A percentile compares a stretch with the other conserved stretches of the same genome.
phyloP scores from a whole-genome alignment of 768 basidiomycete genomes.

The Hygrocybe punicea region DNA sequence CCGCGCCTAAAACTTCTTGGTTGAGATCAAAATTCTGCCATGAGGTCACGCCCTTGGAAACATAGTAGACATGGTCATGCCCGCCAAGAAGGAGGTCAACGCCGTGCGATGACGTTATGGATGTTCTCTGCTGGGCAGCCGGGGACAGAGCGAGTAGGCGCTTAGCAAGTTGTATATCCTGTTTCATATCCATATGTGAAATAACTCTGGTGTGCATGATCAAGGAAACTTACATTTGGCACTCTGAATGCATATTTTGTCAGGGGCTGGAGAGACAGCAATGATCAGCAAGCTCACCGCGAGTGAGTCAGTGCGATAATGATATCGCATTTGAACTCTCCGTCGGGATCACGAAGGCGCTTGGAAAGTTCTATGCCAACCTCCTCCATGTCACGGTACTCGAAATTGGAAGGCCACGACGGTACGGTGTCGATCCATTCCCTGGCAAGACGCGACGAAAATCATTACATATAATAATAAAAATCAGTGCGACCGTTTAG shows the following conservation, averaged over 20 bases:
- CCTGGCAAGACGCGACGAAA: conserved; percentile 42
- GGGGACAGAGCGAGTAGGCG: conserved; percentile 60
- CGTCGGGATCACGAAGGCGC: conserved; percentile 65
- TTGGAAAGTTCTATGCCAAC: conserved; percentile 70
- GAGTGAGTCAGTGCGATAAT: conserved; percentile 85
- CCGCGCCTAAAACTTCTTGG: conserved; percentile 57
- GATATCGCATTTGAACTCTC: conserved; percentile 70
- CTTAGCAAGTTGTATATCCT: conserved; percentile 75
- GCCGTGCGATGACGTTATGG: conserved; percentile 60
- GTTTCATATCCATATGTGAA: background rate
- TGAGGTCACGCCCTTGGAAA: conserved; percentile 56
- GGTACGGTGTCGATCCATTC: conserved; percentile 88
- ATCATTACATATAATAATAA: background rate
- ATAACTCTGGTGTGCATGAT: background rate
- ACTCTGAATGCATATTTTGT: conserved; percentile 30
- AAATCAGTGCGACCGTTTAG: conserved; percentile 9
- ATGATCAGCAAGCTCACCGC: conserved; percentile 42
- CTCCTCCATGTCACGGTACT: conserved; percentile 71
- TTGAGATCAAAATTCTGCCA: conserved; percentile 66
- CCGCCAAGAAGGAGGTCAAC: conserved; percentile 84
- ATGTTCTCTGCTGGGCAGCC: conserved; percentile 40
- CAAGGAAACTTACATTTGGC: conserved; percentile 41
- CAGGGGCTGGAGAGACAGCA: background rate
- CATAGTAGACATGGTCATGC: conserved; percentile 83
- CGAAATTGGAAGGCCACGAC: conserved; percentile 80